A percentile compares a stretch with the other conserved stretches of the same genome.
These are phyloP conservation scores for Dorcoceras hygrometricum DNA, from an alignment of 257 asterid genomes.

Conservation along the genomic window DNA sequence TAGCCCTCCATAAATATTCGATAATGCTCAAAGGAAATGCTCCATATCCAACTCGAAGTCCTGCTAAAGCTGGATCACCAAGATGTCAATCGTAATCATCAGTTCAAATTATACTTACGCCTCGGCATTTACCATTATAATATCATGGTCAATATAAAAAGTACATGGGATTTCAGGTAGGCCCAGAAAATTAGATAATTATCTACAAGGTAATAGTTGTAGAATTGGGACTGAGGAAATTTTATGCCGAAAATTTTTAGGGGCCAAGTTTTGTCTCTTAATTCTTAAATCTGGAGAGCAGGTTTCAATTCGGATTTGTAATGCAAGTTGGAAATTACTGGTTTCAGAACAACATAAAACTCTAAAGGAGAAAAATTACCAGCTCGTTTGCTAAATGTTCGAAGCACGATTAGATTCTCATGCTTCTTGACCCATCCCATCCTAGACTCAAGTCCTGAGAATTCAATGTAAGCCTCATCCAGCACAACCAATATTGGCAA, in stretches of 20 bases:
- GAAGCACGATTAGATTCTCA: constrained; percentile 92
- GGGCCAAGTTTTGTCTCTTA: too few relatives aligned
- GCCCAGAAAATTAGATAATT: too few relatives aligned
- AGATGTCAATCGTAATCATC: constrained; percentile 6
- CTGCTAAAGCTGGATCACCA: constrained; percentile 78
- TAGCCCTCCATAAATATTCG: constrained; percentile 93
- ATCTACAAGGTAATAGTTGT: too few relatives aligned
- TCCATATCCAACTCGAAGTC: constrained; percentile 93
- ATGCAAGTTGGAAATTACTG: constrained; percentile 1
- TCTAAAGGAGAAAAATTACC: constrained; percentile 41
- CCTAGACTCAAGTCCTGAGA: constrained; percentile 80
- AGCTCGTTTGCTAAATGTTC: constrained; percentile 98
- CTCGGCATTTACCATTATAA: neutral
- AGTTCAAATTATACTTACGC: neutral
- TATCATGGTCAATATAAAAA: neutral
- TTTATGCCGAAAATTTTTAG: too few relatives aligned
- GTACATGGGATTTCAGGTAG: neutral
- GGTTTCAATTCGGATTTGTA: neutral
- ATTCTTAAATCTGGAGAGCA: too few relatives aligned
- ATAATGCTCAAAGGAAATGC: constrained; percentile 91
- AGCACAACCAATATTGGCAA: constrained; percentile 83
- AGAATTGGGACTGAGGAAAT: too few relatives aligned
- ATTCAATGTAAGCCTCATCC: constrained; percentile 97
- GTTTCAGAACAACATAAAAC: neutral
- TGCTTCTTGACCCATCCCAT: constrained; percentile 97